A percentile compares a stretch with the other conserved stretches of the same genome.
These are phyloP conservation scores for Hypoxylon sp. DNA, from an alignment of 2,329 filamentous ascomycete genomes.

Conservation along the genomic window DNA sequence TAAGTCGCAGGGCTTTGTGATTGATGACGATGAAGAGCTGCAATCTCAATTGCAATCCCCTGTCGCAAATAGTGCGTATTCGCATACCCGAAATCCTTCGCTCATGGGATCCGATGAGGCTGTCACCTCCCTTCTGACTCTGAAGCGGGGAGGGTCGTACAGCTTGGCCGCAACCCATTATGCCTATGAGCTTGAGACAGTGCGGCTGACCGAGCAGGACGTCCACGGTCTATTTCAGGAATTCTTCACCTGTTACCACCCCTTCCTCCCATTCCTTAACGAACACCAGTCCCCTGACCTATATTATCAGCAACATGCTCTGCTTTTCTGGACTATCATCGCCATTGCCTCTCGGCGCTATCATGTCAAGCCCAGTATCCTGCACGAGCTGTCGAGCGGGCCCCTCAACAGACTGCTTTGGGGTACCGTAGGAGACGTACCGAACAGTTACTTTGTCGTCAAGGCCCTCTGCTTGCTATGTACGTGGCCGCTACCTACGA, in stretches of 20 bases:
- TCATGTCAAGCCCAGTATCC: conserved; percentile 69
- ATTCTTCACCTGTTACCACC: conserved; percentile 81
- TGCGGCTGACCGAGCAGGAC: conserved; percentile 72
- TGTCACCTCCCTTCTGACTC: conserved; percentile 73
- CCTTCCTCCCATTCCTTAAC: conserved; percentile 81
- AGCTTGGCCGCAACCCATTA: conserved; percentile 66
- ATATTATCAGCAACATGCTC: conserved; percentile 80
- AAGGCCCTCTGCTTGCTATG: conserved; percentile 84
- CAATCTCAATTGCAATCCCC: conserved; percentile 69
- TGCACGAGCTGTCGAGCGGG: conserved; percentile 73
- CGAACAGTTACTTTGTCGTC: conserved; percentile 82
- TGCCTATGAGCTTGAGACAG: conserved; percentile 71
- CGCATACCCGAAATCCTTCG: conserved; percentile 71
- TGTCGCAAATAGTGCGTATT: conserved; percentile 66
- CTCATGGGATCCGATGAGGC: conserved; percentile 77
- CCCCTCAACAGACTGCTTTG: conserved; percentile 78
- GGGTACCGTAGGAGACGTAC: conserved; percentile 81
- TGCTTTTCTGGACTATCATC: conserved; percentile 88
- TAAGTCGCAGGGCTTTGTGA: conserved; percentile 67
- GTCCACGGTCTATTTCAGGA: conserved; percentile 76
- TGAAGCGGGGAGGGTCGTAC: conserved; percentile 74
- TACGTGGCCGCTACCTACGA: conserved; percentile 86
- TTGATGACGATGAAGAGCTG: conserved; percentile 67
- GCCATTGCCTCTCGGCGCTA: conserved; percentile 80
- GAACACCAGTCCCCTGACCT: conserved; percentile 74